Percentiles rank a stretch among this genome's conserved stretches.
Evolutionary conservation across 192 early-diverging fungal genomes (phyloP).

Genomic region (Jimgerdemannia lactiflua): DNA sequence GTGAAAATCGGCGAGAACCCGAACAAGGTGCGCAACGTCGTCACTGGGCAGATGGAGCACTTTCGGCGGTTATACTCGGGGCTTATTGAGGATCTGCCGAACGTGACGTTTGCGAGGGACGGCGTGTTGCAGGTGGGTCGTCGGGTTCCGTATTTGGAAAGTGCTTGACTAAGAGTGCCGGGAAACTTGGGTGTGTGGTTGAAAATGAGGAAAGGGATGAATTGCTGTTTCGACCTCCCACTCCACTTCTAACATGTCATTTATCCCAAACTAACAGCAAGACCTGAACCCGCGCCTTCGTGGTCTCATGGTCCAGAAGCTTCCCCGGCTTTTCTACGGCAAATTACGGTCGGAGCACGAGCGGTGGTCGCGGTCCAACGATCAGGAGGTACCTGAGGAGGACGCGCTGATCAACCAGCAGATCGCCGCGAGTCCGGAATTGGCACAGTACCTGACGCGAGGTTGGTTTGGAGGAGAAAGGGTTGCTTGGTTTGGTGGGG

Average conservation of each 20-base stretch:
- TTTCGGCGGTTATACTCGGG: conserved; percentile 56
- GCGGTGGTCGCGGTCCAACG: neutral
- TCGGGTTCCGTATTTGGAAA: no score
- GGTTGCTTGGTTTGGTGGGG: neutral
- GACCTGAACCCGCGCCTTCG: conserved; percentile 59
- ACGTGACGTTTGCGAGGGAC: conserved; percentile 22
- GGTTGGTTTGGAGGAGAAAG: conserved; percentile 34
- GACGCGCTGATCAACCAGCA: conserved; percentile 31
- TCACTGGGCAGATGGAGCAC: conserved; percentile 66
- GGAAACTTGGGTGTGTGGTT: conserved; percentile 21
- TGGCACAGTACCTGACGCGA: conserved; percentile 28
- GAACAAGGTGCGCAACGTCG: conserved; percentile 94
- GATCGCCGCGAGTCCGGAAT: conserved; percentile 32
- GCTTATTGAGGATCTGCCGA: conserved; percentile 47
- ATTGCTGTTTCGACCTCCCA: neutral
- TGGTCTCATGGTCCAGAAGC: conserved; percentile 69
- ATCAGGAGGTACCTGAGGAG: conserved; percentile 19
- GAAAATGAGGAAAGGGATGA: neutral
- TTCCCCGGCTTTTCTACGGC: conserved; percentile 77
- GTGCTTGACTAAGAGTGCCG: neutral
- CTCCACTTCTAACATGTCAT: neutral
- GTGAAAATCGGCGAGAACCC: conserved; percentile 95
- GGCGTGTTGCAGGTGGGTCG: no score
- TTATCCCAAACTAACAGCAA: conserved; percentile 43
- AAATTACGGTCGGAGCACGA: conserved; percentile 20